phyloP scores from a whole-genome alignment of 2,329 filamentous ascomycete species.

The Alternaria arbusti region DNA sequence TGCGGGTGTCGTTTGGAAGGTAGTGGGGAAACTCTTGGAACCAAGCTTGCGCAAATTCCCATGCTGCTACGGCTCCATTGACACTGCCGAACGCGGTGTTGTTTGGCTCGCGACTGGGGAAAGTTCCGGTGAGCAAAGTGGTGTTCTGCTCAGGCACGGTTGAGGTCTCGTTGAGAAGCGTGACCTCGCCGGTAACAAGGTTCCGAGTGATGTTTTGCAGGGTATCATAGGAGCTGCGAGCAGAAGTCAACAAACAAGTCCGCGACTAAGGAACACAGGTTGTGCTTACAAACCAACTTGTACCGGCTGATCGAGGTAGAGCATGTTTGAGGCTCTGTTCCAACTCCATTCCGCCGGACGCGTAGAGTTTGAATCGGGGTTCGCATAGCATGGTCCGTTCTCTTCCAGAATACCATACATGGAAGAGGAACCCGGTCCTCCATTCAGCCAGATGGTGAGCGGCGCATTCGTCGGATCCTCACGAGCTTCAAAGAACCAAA shows the following conservation, averaged over 20 bases:
- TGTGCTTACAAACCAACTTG: slow-evolving; percentile 57
- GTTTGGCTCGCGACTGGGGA: slow-evolving; percentile 22
- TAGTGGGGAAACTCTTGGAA: slow-evolving; percentile 31
- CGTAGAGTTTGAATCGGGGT: slow-evolving; percentile 15
- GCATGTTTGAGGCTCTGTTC: slow-evolving; percentile 48
- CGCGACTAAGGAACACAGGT: fast-evolving
- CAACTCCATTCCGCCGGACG: slow-evolving; percentile 21
- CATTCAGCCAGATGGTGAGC: slow-evolving; percentile 61
- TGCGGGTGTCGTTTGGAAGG: slow-evolving; percentile 23
- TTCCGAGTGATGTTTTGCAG: slow-evolving; percentile 27
- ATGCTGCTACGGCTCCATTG: slow-evolving; percentile 26
- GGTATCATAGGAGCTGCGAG: slow-evolving; percentile 53
- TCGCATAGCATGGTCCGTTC: slow-evolving; percentile 58
- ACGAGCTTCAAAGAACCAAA: slow-evolving; percentile 60
- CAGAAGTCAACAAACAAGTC: not conserved
- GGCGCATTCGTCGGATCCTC: slow-evolving; percentile 58
- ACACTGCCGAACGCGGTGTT: slow-evolving; percentile 25
- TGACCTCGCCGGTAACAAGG: slow-evolving; percentile 18
- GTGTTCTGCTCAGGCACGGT: slow-evolving; percentile 23
- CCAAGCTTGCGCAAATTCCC: slow-evolving; percentile 28
- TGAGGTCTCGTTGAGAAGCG: slow-evolving; percentile 16
- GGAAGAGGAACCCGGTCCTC: slow-evolving; percentile 35
- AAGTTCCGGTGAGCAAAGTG: slow-evolving; percentile 24
- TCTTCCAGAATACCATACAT: slow-evolving; percentile 57
- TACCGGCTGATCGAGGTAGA: slow-evolving; percentile 70